These are phyloP conservation scores for Salmacisia buchloeana DNA, from an alignment of 1,284 basidiomycete genomes.

Conservation along the genomic window DNA sequence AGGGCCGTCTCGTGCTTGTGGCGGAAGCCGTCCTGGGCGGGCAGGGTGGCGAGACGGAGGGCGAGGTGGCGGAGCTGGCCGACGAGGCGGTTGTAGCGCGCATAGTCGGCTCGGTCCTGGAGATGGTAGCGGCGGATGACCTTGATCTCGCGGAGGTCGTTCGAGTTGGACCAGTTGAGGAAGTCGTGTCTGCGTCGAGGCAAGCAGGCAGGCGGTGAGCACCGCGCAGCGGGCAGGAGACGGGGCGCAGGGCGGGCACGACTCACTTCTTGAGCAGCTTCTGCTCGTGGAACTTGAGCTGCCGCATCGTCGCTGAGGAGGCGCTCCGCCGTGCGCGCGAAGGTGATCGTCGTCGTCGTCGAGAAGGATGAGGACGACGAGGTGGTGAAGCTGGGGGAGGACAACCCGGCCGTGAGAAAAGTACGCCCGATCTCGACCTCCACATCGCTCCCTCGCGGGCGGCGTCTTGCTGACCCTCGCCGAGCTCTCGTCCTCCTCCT, in stretches of 20 bases:
- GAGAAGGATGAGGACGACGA: neutral
- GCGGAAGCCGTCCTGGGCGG: conserved; percentile 83
- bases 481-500: too few species aligned
- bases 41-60: conserved; percentile 79
- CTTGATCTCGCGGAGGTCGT: conserved; percentile 81
- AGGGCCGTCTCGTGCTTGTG: conserved; percentile 76
- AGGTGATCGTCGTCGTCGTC: neutral
- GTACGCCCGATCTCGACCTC: too few species aligned
- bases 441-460: too few species aligned
- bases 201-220: neutral
- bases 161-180: conserved; percentile 90
- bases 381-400: too few species aligned
- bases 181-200: conserved; percentile 45
- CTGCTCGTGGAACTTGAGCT: conserved; percentile 49
- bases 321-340: neutral
- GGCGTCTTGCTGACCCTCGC: too few species aligned
- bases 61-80: conserved; percentile 79
- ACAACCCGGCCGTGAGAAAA: too few species aligned
- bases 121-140: conserved; percentile 89
- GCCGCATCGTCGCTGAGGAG: conserved; percentile 29
- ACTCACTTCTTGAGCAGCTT: conserved; percentile 50
- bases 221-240: neutral
- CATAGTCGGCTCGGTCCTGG: conserved; percentile 70
- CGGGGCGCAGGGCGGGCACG: neutral
- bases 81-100: conserved; percentile 89